These are phyloP conservation scores for Choricystis sp. DNA, from an alignment of 139 green algal genomes.

Conservation along the genomic window DNA sequence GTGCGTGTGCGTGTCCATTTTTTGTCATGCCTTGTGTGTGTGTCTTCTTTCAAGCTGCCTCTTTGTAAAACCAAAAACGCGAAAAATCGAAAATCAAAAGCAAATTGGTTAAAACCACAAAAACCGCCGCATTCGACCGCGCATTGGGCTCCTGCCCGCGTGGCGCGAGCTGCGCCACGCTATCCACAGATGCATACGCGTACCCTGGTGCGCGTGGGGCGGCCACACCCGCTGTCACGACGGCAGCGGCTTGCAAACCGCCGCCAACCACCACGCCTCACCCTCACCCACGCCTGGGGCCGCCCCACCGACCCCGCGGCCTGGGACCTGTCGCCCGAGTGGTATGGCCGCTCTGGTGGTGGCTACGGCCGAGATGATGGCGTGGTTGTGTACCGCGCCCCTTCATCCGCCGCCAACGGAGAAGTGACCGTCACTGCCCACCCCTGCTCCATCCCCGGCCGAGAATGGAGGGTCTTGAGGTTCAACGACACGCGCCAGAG, in stretches of 20 bases:
- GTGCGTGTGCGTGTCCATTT: neutral
- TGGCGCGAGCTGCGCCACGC: too few species aligned
- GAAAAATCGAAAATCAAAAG: too few species aligned
- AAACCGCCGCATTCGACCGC: too few species aligned
- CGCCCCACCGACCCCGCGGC: neutral
- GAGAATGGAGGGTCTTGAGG: neutral
- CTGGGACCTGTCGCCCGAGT: neutral
- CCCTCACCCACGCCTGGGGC: too few species aligned
- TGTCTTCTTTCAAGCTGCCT: neutral
- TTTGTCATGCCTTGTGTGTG: neutral
- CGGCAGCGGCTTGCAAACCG: too few species aligned
- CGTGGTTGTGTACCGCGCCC: neutral
- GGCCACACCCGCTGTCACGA: too few species aligned
- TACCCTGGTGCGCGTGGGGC: too few species aligned
- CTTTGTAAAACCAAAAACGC: neutral
- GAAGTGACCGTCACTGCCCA: neutral
- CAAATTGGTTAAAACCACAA: too few species aligned
- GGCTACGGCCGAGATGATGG: neutral
- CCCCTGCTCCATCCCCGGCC: neutral
- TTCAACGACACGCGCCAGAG: neutral
- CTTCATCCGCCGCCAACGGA: neutral
- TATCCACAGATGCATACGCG: too few species aligned
- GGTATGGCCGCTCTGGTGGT: neutral
- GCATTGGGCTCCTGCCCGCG: too few species aligned
- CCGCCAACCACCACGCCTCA: too few species aligned